Conservation (phyloP, 371 early-diverging fungal genomes). For the Apophysomyces variabilis region DNA sequence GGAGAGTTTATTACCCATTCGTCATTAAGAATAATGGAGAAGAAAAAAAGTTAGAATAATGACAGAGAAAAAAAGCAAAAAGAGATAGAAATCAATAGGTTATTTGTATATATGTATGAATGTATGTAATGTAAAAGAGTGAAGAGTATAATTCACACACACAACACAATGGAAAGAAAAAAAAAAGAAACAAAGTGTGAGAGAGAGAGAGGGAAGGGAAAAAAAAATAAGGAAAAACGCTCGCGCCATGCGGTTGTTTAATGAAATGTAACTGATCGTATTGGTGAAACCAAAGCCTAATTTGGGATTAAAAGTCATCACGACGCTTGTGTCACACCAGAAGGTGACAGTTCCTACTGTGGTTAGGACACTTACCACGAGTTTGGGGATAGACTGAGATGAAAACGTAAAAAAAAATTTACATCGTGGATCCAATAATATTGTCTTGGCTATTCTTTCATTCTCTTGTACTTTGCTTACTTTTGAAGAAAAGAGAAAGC, state of each 20-base stretch:
- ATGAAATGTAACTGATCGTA: slow-evolving; percentile 10
- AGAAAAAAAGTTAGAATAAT: not conserved
- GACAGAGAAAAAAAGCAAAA: not conserved
- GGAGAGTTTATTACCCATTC: slow-evolving; percentile 11
- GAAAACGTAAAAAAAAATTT: not conserved
- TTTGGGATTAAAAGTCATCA: slow-evolving; percentile 5
- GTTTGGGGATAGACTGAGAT: slow-evolving; percentile 4
- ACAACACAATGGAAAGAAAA: not conserved
- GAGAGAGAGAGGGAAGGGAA: not conserved
- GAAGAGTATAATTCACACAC: too few relatives aligned
- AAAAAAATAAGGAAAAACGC: not conserved
- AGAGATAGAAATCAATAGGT: not conserved
- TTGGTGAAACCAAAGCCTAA: slow-evolving; percentile 1
- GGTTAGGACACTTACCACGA: slow-evolving; percentile 10
- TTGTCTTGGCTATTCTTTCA: too few relatives aligned
- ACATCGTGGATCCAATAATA: not conserved
- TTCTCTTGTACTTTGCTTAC: not conserved
- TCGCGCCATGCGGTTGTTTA: slow-evolving; percentile 9
- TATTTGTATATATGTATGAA: too few relatives aligned
- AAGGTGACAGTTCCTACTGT: not conserved
- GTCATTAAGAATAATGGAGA: not conserved
- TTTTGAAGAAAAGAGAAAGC: not conserved
- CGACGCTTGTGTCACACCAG: not conserved
- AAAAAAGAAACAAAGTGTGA: not conserved
- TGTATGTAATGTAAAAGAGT: too few relatives aligned